These are phyloP conservation scores for Colletotrichum plurivorum DNA, from an alignment of 2,329 filamentous ascomycete genomes.

Conservation along the genomic window DNA sequence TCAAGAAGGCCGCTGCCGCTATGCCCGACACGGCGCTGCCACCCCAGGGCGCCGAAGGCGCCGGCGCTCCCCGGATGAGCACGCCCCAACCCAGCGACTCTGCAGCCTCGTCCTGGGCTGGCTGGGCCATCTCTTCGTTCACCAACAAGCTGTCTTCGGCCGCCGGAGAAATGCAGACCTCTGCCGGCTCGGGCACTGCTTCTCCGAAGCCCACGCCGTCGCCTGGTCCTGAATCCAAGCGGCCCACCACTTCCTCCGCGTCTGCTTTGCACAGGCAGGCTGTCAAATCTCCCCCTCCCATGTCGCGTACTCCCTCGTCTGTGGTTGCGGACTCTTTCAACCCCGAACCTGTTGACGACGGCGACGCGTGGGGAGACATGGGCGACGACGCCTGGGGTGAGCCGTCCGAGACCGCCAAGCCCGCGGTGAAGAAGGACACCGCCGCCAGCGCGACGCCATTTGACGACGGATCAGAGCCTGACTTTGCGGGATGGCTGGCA, in stretches of 20 bases:
- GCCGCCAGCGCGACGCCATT: constrained; percentile 66
- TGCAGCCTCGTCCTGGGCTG: constrained; percentile 82
- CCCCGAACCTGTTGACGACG: constrained; percentile 71
- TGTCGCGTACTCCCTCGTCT: constrained; percentile 65
- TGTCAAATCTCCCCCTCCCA: constrained; percentile 62
- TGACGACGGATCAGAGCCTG: constrained; percentile 89
- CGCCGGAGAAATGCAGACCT: constrained; percentile 85
- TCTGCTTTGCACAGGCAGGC: constrained; percentile 74
- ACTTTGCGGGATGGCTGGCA: constrained; percentile 95
- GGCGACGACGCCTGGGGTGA: constrained; percentile 64
- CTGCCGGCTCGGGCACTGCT: constrained; percentile 59
- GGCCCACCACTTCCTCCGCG: constrained; percentile 63
- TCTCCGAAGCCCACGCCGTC: constrained; percentile 58
- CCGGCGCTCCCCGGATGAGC: constrained; percentile 79
- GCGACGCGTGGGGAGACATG: constrained; percentile 83
- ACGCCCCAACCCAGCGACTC: constrained; percentile 76
- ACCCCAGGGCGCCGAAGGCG: constrained; percentile 68
- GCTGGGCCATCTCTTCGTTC: constrained; percentile 98
- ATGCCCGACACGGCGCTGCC: constrained; percentile 88
- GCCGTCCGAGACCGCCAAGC: constrained; percentile 44
- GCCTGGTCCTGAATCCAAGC: constrained; percentile 55
- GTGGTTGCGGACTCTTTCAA: constrained; percentile 66
- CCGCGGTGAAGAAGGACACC: constrained; percentile 49
- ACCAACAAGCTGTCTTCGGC: constrained; percentile 92
- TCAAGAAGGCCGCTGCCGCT: constrained; percentile 81